phyloP scores from a whole-genome alignment of 1,139 yeast genomes.

The Fermentozyma sake region DNA sequence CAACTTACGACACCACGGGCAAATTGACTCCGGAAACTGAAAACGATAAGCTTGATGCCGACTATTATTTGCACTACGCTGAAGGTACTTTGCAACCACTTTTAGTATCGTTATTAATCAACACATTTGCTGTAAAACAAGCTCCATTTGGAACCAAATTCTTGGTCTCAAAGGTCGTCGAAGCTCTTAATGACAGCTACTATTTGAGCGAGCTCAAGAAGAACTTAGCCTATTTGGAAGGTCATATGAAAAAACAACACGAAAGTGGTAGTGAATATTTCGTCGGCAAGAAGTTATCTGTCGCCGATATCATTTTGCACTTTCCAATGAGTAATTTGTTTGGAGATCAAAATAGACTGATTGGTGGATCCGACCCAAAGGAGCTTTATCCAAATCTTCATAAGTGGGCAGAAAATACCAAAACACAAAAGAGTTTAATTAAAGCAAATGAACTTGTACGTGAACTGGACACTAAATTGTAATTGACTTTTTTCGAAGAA shows the following conservation, averaged over 20 bases:
- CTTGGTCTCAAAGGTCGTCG: conserved; percentile 21
- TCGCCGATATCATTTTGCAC: conserved; percentile 36
- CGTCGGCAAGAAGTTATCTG: conserved; percentile 35
- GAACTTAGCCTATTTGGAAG: conserved; percentile 29
- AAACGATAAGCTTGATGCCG: conserved; percentile 24
- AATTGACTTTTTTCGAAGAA: no score
- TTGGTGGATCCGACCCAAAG: conserved; percentile 8
- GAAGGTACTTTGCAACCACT: conserved; percentile 37
- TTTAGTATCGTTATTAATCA: conserved; percentile 29
- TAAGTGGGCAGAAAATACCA: conserved; percentile 21
- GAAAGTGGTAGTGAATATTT: conserved; percentile 23
- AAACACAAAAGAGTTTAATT: conserved; percentile 15
- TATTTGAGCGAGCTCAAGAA: conserved; percentile 22
- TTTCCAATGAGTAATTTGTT: conserved; percentile 29
- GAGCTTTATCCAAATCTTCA: conserved; percentile 20
- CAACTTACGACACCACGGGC: conserved; percentile 24
- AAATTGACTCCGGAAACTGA: conserved; percentile 22
- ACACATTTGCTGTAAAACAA: conserved; percentile 18
- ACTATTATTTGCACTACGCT: conserved; percentile 35
- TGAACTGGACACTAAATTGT: conserved; percentile 4
- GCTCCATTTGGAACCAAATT: conserved; percentile 28
- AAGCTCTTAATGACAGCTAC: conserved; percentile 23
- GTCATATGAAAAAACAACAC: conserved; percentile 22
- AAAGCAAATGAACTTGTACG: conserved; percentile 17
- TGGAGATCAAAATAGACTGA: conserved; percentile 9